These are phyloP conservation scores for Mallotus repandus DNA, from an alignment of 441 rosid species.

Conservation along the genomic window DNA sequence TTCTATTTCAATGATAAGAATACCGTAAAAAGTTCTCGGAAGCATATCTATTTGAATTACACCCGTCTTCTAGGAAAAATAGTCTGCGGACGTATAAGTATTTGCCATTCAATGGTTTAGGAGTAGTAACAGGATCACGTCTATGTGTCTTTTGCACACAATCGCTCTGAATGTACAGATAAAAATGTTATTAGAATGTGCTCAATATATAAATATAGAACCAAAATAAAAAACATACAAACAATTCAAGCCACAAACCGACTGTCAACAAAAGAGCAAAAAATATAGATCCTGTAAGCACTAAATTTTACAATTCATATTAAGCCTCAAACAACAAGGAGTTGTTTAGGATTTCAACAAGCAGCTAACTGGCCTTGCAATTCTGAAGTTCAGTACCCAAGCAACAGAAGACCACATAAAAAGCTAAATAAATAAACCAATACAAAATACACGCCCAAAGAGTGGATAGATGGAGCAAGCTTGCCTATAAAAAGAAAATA, in stretches of 20 bases:
- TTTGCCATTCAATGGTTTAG: conserved; percentile 1
- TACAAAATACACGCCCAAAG: background rate
- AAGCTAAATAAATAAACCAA: background rate
- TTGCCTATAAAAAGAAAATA: too few species aligned
- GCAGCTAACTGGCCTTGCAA: background rate
- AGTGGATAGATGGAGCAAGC: too few species aligned
- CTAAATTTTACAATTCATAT: background rate
- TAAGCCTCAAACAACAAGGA: background rate
- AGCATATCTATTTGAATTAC: background rate
- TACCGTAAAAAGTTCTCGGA: conserved; percentile 8
- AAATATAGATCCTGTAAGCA: too few species aligned
- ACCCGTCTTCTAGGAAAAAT: conserved; percentile 2
- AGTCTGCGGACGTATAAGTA: background rate
- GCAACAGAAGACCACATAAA: background rate
- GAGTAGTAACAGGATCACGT: background rate
- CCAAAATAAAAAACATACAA: background rate
- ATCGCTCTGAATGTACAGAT: conserved; percentile 56
- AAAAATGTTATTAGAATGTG: conserved; percentile 19
- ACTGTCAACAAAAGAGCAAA: background rate
- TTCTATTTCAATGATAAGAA: conserved; percentile 14
- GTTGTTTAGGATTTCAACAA: background rate
- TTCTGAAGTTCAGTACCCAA: conserved; percentile 8
- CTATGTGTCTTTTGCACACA: conserved; percentile 67
- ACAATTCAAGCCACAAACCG: background rate
- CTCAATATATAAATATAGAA: background rate